These are phyloP conservation scores for Fusarium sp. DNA, from an alignment of 2,329 filamentous ascomycete species.

Conservation along the genomic window DNA sequence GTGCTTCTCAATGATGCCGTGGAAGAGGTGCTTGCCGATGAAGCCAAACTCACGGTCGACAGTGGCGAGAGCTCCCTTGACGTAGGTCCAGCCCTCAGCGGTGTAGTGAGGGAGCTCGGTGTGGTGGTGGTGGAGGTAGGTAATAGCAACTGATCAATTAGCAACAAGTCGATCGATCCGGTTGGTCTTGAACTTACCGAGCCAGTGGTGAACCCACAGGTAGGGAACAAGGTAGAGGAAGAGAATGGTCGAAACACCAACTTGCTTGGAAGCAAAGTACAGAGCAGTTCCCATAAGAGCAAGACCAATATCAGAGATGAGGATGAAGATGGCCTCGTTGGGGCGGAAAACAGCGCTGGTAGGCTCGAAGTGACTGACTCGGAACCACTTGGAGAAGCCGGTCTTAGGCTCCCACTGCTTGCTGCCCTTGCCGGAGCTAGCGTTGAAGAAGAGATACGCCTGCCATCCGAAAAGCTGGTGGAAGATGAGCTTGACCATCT, in stretches of 20 bases:
- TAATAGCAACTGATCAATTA: constrained; percentile 68
- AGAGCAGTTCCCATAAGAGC: constrained; percentile 59
- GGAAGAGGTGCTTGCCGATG: constrained; percentile 69
- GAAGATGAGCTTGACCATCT: constrained; percentile 62
- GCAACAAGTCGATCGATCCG: neutral
- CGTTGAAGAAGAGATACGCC: constrained; percentile 70
- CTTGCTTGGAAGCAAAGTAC: constrained; percentile 59
- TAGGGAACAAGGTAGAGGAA: constrained; percentile 72
- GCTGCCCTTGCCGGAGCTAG: constrained; percentile 58
- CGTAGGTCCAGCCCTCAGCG: constrained; percentile 66
- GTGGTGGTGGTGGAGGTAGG: constrained; percentile 79
- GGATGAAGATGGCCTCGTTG: constrained; percentile 64
- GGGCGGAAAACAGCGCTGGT: constrained; percentile 68
- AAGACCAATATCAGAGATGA: constrained; percentile 69
- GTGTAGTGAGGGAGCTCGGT: constrained; percentile 53
- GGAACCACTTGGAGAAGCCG: constrained; percentile 49
- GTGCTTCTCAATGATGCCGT: constrained; percentile 68
- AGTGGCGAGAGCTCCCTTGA: constrained; percentile 68
- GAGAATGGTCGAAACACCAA: constrained; percentile 66
- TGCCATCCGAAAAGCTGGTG: constrained; percentile 75
- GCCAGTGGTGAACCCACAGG: constrained; percentile 76
- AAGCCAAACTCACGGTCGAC: constrained; percentile 71
- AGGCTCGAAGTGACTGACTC: constrained; percentile 68
- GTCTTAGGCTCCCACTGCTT: constrained; percentile 53
- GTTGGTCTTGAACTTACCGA: constrained; percentile 56